These are phyloP conservation scores for Pseudogymnoascus sp. DNA, from an alignment of 2,329 filamentous ascomycete species.

Conservation along the genomic window DNA sequence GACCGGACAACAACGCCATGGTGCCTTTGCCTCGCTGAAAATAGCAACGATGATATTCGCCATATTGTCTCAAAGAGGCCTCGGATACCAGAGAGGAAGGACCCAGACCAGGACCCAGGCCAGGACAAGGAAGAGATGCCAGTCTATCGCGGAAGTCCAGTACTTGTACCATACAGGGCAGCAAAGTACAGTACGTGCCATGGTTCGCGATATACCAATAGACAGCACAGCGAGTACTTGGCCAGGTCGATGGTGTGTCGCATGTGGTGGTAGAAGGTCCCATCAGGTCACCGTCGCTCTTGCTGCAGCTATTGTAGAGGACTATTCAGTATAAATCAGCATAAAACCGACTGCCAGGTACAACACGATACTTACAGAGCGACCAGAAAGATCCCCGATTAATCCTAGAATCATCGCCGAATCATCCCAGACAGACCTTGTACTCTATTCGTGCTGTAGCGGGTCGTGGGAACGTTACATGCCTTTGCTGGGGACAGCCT, in stretches of 20 bases:
- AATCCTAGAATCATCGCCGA: not conserved
- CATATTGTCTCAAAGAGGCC: not conserved
- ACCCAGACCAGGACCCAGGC: not conserved
- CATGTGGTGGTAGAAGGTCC: not conserved
- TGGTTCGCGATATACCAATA: not conserved
- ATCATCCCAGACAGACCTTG: not conserved
- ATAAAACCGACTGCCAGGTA: not conserved
- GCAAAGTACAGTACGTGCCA: not conserved
- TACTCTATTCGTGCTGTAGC: not conserved
- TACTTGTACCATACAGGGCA: not conserved
- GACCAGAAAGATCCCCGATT: not conserved
- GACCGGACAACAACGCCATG: not conserved
- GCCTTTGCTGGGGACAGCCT: not conserved
- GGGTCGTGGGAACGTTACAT: constrained; percentile 4
- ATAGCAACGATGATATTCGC: not conserved
- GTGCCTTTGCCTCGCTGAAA: not conserved
- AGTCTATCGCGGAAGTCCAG: not conserved
- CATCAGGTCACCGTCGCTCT: not conserved
- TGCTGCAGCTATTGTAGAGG: not conserved
- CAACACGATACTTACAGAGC: not conserved
- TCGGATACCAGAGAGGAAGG: not conserved
- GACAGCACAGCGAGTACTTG: not conserved
- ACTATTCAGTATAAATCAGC: not conserved
- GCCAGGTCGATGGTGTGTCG: not conserved
- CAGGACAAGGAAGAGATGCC: not conserved